Conservation (phyloP, 1,284 basidiomycete species). For the Ustilago shanxiensis region DNA sequence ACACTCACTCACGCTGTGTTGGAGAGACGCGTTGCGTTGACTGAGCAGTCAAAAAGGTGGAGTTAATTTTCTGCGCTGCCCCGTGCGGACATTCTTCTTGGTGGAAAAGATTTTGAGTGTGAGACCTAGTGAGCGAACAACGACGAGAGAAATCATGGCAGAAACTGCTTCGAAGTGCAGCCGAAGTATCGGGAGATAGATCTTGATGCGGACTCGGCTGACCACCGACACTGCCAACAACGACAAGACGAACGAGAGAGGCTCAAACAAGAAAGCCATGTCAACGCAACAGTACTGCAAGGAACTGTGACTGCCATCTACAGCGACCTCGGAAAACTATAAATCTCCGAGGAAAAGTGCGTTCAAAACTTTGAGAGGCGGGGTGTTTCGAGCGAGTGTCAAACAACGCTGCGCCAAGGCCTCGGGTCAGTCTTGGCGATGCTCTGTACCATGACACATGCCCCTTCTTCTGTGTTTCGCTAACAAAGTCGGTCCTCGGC, state of each 20-base stretch:
- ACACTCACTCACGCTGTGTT: not conserved
- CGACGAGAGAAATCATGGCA: too few species aligned
- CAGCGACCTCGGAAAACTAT: too few species aligned
- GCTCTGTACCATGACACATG: not conserved
- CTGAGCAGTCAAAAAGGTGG: conserved; percentile 21
- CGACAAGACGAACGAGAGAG: too few species aligned
- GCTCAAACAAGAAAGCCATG: too few species aligned
- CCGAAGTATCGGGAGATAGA: too few species aligned
- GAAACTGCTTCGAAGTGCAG: too few species aligned
- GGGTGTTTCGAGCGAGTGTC: conserved; percentile 5
- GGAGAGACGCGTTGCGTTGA: conserved; percentile 11
- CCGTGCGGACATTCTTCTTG: conserved; percentile 18
- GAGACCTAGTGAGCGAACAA: not conserved
- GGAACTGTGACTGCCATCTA: too few species aligned
- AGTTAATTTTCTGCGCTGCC: conserved; percentile 17
- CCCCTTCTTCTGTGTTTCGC: not conserved
- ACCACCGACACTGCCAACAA: too few species aligned
- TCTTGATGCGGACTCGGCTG: too few species aligned
- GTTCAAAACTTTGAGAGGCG: not conserved
- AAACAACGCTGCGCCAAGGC: conserved; percentile 31
- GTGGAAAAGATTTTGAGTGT: not conserved
- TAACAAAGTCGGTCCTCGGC: too few species aligned
- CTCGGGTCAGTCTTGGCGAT: conserved; percentile 27
- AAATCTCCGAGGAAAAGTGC: not conserved
- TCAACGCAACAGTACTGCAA: too few species aligned